Evolutionary conservation across 306 rosid species (phyloP).

Genomic region (Acacia crassicarpa): DNA sequence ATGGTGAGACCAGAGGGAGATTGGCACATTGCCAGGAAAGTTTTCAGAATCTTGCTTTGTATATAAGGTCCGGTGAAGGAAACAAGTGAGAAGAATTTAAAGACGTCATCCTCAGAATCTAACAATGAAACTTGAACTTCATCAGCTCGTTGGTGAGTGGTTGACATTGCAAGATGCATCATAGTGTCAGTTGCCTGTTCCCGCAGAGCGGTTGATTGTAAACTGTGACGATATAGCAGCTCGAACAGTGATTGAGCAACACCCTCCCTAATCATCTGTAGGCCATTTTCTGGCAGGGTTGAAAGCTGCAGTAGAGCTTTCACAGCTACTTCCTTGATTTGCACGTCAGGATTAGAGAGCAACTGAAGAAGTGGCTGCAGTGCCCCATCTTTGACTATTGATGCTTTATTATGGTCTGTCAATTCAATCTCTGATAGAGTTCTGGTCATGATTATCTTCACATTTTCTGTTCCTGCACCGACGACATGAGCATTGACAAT

Average conservation of each 20-base stretch:
- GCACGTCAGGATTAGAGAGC: conserved; percentile 46
- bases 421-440: conserved; percentile 55
- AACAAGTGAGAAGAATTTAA: conserved; percentile 56
- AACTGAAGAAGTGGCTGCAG: conserved; percentile 55
- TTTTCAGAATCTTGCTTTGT: conserved; percentile 53
- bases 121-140: conserved; percentile 42
- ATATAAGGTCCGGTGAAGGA: conserved; percentile 55
- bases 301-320: conserved; percentile 56
- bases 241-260: conserved; percentile 51
- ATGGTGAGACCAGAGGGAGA: conserved; percentile 55
- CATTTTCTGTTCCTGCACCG: conserved; percentile 47
- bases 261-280: conserved; percentile 57
- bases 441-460: conserved; percentile 49
- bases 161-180: conserved; percentile 57
- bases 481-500: conserved; percentile 11
- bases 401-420: conserved; percentile 56
- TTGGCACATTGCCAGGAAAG: conserved; percentile 55
- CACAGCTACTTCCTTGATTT: conserved; percentile 47
- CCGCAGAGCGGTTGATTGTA: conserved; percentile 38
- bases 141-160: conserved; percentile 43
- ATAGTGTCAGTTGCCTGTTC: conserved; percentile 58
- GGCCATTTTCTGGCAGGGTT: conserved; percentile 57
- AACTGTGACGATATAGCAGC: conserved; percentile 56
- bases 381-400: conserved; percentile 50
- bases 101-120: conserved; percentile 57